Percentiles rank a stretch among this genome's conserved stretches.
Conservation (phyloP, 2,329 filamentous ascomycete genomes). For the Knufia petricola region DNA sequence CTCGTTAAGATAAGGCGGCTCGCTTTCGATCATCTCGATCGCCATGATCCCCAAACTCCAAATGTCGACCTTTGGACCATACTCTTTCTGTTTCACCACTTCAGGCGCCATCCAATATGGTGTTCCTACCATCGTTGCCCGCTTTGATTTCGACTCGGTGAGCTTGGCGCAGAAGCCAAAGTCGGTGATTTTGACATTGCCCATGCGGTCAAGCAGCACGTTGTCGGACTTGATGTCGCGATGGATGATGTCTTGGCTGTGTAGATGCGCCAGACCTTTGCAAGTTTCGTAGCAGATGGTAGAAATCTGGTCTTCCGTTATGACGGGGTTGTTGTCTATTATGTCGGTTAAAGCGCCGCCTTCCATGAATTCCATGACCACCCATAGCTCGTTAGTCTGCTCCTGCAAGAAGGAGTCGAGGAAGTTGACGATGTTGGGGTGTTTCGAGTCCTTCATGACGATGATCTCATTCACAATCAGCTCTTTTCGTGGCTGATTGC, state of each 20-base stretch:
- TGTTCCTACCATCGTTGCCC: conserved; percentile 97
- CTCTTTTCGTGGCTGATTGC: conserved; percentile 93
- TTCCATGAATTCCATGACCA: conserved; percentile 99
- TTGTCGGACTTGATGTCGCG: conserved; percentile 99
- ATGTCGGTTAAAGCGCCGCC: conserved; percentile 95
- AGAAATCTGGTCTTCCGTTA: conserved; percentile 93
- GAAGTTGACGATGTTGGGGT: conserved; percentile 98
- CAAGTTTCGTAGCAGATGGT: conserved; percentile 98
- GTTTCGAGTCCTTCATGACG: conserved; percentile 98
- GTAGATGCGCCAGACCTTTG: conserved; percentile 85
- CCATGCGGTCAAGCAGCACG: conserved; percentile 83
- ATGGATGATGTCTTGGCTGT: conserved; percentile 94
- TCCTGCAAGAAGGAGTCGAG: conserved; percentile 93
- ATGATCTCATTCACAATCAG: conserved; percentile 99
- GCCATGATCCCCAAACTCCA: conserved; percentile 99
- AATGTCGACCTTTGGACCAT: conserved; percentile 95
- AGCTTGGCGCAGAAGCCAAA: conserved; percentile 99
- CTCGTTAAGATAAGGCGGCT: conserved; percentile 95
- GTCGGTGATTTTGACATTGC: conserved; percentile 97
- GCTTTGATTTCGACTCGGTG: conserved; percentile 91
- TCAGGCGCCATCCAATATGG: conserved; percentile 99
- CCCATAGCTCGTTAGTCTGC: conserved; percentile 92
- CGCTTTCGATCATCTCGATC: conserved; percentile 98
- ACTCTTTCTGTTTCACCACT: conserved; percentile 98
- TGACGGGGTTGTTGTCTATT: conserved; percentile 91